Percentiles rank a stretch among this genome's conserved stretches.
phyloP scores from a whole-genome alignment of 495 filamentous ascomycete genomes.

The Apodospora peruviana region DNA sequence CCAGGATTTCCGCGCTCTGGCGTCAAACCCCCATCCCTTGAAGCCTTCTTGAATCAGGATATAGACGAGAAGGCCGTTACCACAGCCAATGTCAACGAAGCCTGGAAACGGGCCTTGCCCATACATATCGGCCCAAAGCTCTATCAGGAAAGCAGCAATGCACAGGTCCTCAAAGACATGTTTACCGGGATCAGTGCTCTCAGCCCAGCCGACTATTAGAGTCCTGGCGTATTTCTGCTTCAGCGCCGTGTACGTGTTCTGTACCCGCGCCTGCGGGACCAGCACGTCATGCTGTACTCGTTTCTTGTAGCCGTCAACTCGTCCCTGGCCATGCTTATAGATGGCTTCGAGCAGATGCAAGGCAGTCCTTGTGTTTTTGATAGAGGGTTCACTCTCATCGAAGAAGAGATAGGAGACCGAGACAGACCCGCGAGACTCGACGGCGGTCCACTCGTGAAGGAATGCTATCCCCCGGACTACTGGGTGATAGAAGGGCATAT shows the following conservation, averaged over 20 bases:
- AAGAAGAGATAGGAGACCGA: conserved; percentile 68
- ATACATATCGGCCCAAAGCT: conserved; percentile 90
- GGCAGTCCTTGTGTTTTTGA: conserved; percentile 64
- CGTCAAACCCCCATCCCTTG: conserved; percentile 85
- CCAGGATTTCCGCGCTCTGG: conserved; percentile 78
- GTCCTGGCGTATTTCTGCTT: conserved; percentile 67
- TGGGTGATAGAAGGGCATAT: conserved; percentile 86
- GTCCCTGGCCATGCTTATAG: conserved; percentile 70
- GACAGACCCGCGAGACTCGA: conserved; percentile 39
- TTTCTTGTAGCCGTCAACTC: conserved; percentile 60
- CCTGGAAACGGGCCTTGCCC: conserved; percentile 59
- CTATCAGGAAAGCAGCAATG: conserved; percentile 91
- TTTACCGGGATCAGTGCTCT: conserved; percentile 80
- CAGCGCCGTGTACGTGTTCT: conserved; percentile 76
- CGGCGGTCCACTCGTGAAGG: conserved; percentile 54
- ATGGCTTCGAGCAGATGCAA: conserved; percentile 63
- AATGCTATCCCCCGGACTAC: conserved; percentile 66
- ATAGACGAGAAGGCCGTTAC: conserved; percentile 88
- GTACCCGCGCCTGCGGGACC: conserved; percentile 64
- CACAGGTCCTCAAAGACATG: conserved; percentile 91
- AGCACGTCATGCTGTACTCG: conserved; percentile 70
- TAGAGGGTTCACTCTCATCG: conserved; percentile 24
- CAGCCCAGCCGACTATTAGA: conserved; percentile 69
- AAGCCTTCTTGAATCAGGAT: conserved; percentile 81
- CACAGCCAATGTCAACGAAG: conserved; percentile 94